Evolutionary conservation across 1,284 basidiomycete species (phyloP).

Genomic region (Irpex sp.): DNA sequence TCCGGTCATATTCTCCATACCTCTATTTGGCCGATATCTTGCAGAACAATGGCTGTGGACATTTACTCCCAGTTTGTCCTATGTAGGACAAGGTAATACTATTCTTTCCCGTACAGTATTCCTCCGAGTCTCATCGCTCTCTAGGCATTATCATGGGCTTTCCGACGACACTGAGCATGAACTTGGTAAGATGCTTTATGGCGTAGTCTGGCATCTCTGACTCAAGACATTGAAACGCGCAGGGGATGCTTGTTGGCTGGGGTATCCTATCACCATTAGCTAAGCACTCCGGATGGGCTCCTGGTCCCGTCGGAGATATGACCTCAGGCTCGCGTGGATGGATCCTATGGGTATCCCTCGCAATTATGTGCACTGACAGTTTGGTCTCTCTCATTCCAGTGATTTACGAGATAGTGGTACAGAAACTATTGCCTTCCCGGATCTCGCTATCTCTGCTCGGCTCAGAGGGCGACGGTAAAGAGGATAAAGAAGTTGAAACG

Average conservation of each 20-base stretch:
- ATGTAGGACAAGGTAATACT: conserved; percentile 78
- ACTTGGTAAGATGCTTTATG: conserved; percentile 47
- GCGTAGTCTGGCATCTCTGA: too few relatives aligned
- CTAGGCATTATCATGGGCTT: conserved; percentile 97
- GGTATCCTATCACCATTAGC: conserved; percentile 85
- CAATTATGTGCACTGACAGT: conserved; percentile 93
- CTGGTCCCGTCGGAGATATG: conserved; percentile 84
- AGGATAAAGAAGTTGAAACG: conserved; percentile 75
- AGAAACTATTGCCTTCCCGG: conserved; percentile 17
- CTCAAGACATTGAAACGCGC: not conserved
- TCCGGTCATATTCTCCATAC: conserved; percentile 88
- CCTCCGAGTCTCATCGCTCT: not conserved
- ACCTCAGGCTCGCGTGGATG: conserved; percentile 83
- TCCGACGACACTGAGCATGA: conserved; percentile 93
- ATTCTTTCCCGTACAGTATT: not conserved
- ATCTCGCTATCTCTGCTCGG: not conserved
- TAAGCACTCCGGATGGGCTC: conserved; percentile 84
- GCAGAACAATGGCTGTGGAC: conserved; percentile 93
- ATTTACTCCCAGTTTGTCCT: conserved; percentile 89
- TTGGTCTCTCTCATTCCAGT: conserved; percentile 82
- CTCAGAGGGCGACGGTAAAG: conserved; percentile 15
- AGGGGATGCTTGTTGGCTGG: conserved; percentile 97
- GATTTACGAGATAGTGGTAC: conserved; percentile 36
- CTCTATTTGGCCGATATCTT: conserved; percentile 84
- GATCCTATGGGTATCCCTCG: conserved; percentile 93